phyloP scores from a whole-genome alignment of 768 basidiomycete species.

The Tephrocybe sp. region DNA sequence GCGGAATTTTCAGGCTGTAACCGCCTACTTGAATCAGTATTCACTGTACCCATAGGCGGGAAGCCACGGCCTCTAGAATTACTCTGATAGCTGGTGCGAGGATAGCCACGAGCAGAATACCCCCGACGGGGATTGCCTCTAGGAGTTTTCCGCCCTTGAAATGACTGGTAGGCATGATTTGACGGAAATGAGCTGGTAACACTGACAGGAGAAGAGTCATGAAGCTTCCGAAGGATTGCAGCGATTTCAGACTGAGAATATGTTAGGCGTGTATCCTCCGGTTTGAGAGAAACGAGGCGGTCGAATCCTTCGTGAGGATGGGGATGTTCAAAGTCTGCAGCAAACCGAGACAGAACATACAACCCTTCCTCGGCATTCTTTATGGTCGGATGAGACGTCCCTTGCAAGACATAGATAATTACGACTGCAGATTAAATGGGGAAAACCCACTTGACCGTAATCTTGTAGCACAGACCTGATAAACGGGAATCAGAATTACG shows the following conservation, averaged over 20 bases:
- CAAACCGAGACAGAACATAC: constrained; percentile 63
- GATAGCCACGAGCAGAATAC: constrained; percentile 21
- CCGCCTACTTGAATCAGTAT: constrained; percentile 1
- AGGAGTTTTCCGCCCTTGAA: constrained; percentile 18
- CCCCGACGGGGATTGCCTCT: constrained; percentile 20
- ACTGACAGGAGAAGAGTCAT: constrained; percentile 36
- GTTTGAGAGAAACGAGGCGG: constrained; percentile 47
- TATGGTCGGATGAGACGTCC: constrained; percentile 76
- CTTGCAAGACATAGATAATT: constrained; percentile 34
- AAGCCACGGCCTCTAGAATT: constrained; percentile 12
- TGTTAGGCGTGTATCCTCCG: constrained; percentile 34
- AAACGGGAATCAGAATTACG: constrained; percentile 5
- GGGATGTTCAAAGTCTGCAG: constrained; percentile 57
- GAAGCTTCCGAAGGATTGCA: constrained; percentile 50
- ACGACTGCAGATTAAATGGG: constrained; percentile 2
- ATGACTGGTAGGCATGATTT: constrained; percentile 14
- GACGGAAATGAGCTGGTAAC: constrained; percentile 9
- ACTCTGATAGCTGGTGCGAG: constrained; percentile 16
- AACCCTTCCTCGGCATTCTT: constrained; percentile 54
- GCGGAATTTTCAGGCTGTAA: background rate
- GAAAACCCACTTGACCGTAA: constrained; percentile 52
- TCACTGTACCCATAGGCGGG: constrained; percentile 8
- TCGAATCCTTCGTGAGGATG: constrained; percentile 61
- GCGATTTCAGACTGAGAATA: constrained; percentile 53
- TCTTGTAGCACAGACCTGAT: constrained; percentile 55